phyloP scores from a whole-genome alignment of 441 rosid genomes.

The Gossypium trilobum region DNA sequence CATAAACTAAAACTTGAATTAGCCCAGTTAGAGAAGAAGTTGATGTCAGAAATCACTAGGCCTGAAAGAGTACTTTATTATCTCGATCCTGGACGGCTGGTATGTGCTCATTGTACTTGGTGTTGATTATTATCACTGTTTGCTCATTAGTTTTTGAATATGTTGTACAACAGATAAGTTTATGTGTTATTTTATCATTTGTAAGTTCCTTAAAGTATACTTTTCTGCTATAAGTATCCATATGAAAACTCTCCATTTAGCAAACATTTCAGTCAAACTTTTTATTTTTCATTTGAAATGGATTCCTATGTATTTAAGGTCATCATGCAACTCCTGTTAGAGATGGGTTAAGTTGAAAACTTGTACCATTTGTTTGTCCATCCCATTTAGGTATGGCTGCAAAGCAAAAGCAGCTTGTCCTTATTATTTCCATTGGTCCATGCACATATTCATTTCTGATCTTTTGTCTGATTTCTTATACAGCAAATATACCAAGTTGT shows the following conservation, averaged over 20 bases:
- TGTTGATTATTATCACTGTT: not conserved
- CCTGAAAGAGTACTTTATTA: conserved; percentile 88
- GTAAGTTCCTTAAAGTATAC: not conserved
- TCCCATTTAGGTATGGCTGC: not conserved
- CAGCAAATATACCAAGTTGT: not conserved
- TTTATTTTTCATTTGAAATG: not conserved
- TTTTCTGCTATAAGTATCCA: not conserved
- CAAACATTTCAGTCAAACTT: not conserved
- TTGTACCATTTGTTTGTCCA: not conserved
- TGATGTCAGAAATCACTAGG: conserved; percentile 84
- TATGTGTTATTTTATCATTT: not conserved
- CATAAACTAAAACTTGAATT: conserved; percentile 79
- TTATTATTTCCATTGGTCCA: not conserved
- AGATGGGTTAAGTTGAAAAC: not conserved
- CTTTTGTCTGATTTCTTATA: not conserved
- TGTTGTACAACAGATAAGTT: not conserved
- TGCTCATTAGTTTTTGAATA: not conserved
- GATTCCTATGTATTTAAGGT: not conserved
- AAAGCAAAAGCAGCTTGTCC: not conserved
- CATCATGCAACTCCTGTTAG: not conserved
- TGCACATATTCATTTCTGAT: not conserved
- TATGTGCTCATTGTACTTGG: conserved; percentile 23
- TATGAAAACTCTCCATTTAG: not conserved
- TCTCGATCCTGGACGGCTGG: conserved; percentile 88
- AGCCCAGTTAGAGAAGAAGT: conserved; percentile 77